Evolutionary conservation across 345 rosid species (phyloP), one percentile per base, ranked within the genome.

Genomic region (Linum tenue): DNA sequence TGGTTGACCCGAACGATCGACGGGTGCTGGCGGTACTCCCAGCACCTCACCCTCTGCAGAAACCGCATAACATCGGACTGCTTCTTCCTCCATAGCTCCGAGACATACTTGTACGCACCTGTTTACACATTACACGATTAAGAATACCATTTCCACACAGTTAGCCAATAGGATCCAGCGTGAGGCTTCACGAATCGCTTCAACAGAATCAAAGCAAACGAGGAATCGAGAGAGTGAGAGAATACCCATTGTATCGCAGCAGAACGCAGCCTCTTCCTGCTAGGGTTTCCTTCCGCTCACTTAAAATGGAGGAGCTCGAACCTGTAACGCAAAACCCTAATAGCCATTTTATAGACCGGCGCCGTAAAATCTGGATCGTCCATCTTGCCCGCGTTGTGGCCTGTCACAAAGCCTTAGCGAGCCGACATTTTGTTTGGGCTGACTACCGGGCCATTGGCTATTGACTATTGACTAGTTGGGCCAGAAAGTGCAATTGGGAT

Each of bases 41-140:
- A 77, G 63, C 80, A 77, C 72, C 80, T 70, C 40, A 73, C 75
- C 70, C 80, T 66, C 72, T 85, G 97, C 72, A 94, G 56, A 63
- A 94, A 90, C 74, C 99, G 81, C 97, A 94, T 94, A 7, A 94
- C 99, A 83, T 94, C 99, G 48, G 99, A 94, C 64, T 90, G 97
- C 67, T 94, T 94, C 96, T 88, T 94, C 86, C 77, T 66, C 77
- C 80, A 77, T 66, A 77, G 61, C 80, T 77, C 80, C 39, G 77
- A 77, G 57, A 77, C 80, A 65, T 77, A 73, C 65, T 59, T 77
- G 67, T 77, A 77, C 15, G 80, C 80, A 41, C 77, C 80, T 77
- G 55, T 35, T 67, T 1, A 5, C 11, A 14, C 31, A 63, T 16
- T 39, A 3, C 38, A 57, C 5, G 4, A 57, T 3, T 17, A 2